Base-by-base conservation (phyloP, 1,284 basidiomycete species). In the Pascua guehoae region DNA sequence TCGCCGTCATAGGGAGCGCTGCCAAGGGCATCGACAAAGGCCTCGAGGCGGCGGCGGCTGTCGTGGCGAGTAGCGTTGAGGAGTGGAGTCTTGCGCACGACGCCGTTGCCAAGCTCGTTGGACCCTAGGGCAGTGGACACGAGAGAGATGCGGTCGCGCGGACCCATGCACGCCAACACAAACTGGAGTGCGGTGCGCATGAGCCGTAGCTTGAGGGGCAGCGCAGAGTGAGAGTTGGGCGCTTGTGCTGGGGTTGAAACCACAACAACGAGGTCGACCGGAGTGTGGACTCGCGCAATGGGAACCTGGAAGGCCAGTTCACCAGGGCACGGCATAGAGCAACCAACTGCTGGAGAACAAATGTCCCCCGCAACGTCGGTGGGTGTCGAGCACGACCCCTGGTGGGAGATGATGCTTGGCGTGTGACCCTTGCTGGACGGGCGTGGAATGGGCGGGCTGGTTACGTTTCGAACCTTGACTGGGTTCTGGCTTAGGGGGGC, bases 261-360 rank as follows among this genome's bases (percentile, higher is more conserved):
- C 55, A 97, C 89, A 52, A 98, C 82, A 67, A 97, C 89, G 53
- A 98, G 82, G 74, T 98, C 95, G 66, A 96, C 80, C 0, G 92
- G 84, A 0, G 93, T 87, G 72, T 97, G 93, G 15, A 85, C 83
- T 4, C 94, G 83, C 9, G 88, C 89, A 0, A 77, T 61, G 15
- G 75, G 74, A 7, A 62, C 53, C 24, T 56, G 57, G 49, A 60
- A 70, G 1, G 64, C 69, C 7, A 73, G 62, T 39, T 70, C 68
- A 15, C 68, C 70, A 15, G 53, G 47, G 42, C 61, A 62, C 8
- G 41, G 53, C 24, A 7, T 4, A 32, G 24, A 32, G 24, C 24
- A 32, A 32, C 24, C 40, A 39, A 57, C 47, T 16, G 56, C 47
- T 17, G 47, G 9, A 32, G 24, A 40, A 17, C 47, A 49, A 10